Evolutionary conservation across 2,329 filamentous ascomycete species (phyloP).

Genomic region (Penicillium thymicola): DNA sequence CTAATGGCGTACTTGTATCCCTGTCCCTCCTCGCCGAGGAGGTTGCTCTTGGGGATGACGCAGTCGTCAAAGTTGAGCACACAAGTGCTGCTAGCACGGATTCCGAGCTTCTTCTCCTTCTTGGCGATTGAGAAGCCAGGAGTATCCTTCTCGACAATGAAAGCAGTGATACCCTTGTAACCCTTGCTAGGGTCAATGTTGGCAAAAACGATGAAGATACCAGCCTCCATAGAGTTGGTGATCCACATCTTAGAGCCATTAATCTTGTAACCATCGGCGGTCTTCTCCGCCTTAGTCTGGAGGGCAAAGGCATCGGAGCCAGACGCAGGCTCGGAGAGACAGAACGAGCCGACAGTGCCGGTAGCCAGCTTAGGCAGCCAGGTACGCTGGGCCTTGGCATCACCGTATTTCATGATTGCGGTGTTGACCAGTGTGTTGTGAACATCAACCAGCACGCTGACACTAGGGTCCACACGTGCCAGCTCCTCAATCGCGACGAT

Average conservation of each 20-base stretch:
- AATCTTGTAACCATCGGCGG: constrained; percentile 77
- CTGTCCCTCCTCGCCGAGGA: constrained; percentile 82
- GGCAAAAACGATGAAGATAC: constrained; percentile 96
- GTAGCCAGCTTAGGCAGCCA: constrained; percentile 90
- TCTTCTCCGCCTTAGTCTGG: constrained; percentile 84
- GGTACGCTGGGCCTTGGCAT: constrained; percentile 71
- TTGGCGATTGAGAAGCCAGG: constrained; percentile 93
- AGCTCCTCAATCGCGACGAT: constrained; percentile 98
- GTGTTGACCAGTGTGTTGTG: constrained; percentile 99
- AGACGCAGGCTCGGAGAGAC: constrained; percentile 85
- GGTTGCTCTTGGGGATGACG: constrained; percentile 78
- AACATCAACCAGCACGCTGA: constrained; percentile 92
- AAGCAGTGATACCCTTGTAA: constrained; percentile 96
- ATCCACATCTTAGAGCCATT: constrained; percentile 99
- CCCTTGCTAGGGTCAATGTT: constrained; percentile 89
- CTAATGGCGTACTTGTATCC: constrained; percentile 98
- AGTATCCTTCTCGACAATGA: constrained; percentile 85
- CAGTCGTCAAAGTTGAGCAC: constrained; percentile 98
- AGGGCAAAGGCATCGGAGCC: constrained; percentile 96
- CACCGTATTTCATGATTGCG: constrained; percentile 80
- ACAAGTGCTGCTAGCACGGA: constrained; percentile 92
- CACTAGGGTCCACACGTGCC: constrained; percentile 87
- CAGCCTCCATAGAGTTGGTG: constrained; percentile 91
- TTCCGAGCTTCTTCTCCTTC: constrained; percentile 99
- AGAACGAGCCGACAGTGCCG: constrained; percentile 85